Conservation (phyloP, 352 stramenopile species). For the Phytophthora palmivora region DNA sequence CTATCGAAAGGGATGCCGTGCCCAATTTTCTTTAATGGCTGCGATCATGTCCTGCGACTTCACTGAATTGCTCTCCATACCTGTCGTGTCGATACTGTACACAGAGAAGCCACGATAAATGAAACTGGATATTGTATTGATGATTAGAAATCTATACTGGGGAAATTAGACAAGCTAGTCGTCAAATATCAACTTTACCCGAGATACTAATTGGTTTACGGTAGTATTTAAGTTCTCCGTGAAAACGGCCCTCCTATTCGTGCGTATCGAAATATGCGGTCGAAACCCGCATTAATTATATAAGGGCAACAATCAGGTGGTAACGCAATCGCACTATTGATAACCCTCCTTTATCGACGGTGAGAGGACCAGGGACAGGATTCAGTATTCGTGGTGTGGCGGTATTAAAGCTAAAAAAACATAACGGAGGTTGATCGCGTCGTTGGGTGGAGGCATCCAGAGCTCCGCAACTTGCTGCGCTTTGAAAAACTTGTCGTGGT, state of each 20-base stretch:
- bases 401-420: conserved; percentile 10
- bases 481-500: conserved; percentile 11
- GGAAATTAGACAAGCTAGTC: conserved; percentile 2
- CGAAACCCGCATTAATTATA: conserved; percentile 1
- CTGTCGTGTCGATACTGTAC: neutral
- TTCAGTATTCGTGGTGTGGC: conserved; percentile 10
- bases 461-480: conserved; percentile 10
- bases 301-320: neutral
- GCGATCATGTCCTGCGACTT: conserved; percentile 4
- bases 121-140: neutral
- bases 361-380: neutral
- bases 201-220: neutral
- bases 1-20: neutral
- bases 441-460: neutral
- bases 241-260: neutral
- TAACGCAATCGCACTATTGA: conserved; percentile 1
- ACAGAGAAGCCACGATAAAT: no score
- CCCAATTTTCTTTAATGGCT: neutral
- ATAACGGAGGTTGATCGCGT: neutral
- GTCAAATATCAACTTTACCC: conserved; percentile 4
- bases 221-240: conserved; percentile 2
- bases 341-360: conserved; percentile 6
- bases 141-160: neutral
- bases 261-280: conserved; percentile 1
- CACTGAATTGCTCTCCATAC: conserved; percentile 1